Evolutionary conservation across 768 basidiomycete species (phyloP).

Genomic region (Suillus tomentosus): DNA sequence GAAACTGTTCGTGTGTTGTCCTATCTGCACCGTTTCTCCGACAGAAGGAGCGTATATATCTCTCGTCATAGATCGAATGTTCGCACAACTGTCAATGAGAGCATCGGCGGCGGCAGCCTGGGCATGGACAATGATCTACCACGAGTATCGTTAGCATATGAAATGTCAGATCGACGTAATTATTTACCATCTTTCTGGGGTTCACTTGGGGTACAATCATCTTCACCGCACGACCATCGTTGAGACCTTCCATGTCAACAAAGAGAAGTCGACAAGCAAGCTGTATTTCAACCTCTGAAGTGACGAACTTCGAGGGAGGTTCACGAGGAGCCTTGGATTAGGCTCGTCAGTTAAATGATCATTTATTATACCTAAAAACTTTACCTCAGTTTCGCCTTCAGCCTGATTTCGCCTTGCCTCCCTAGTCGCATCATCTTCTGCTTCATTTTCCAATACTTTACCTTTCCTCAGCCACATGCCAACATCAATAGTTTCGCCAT

Average conservation of each 20-base stretch:
- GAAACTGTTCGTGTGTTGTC: conserved; percentile 94
- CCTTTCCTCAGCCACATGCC: conserved; percentile 95
- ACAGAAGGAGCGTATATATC: conserved; percentile 82
- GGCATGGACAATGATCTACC: conserved; percentile 88
- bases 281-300: conserved; percentile 73
- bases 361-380: conserved; percentile 12
- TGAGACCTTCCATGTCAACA: conserved; percentile 95
- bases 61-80: conserved; percentile 88
- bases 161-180: not conserved
- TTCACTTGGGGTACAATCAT: conserved; percentile 96
- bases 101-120: conserved; percentile 62
- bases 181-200: conserved; percentile 87
- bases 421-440: conserved; percentile 78
- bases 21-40: conserved; percentile 85
- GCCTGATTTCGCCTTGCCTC: conserved; percentile 66
- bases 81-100: conserved; percentile 78
- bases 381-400: conserved; percentile 81
- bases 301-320: conserved; percentile 89
- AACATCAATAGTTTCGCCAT: conserved; percentile 93
- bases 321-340: conserved; percentile 75
- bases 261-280: conserved; percentile 86
- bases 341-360: conserved; percentile 15
- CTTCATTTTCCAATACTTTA: conserved; percentile 87
- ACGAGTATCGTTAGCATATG: not conserved
- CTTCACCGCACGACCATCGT: conserved; percentile 96